These are phyloP conservation scores for Zhuliangozyma blackwelliae DNA, from an alignment of 1,139 yeast species.

Conservation along the genomic window DNA sequence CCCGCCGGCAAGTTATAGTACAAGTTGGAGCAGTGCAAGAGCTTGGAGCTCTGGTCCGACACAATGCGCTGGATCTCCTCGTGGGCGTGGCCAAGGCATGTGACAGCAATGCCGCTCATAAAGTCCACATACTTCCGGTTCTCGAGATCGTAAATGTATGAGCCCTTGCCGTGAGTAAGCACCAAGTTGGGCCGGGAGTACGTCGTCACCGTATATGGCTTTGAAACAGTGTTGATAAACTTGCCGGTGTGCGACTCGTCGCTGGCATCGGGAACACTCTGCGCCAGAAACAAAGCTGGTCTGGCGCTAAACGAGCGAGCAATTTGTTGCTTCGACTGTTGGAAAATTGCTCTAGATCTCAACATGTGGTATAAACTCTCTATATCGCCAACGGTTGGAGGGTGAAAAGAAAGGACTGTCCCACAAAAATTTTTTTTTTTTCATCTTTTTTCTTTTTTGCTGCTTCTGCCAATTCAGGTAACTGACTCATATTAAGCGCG, in stretches of 20 bases:
- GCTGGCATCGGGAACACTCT: constrained; percentile 11
- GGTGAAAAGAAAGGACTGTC: no score
- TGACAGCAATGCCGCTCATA: constrained; percentile 94
- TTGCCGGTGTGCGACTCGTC: constrained; percentile 26
- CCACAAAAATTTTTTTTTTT: no score
- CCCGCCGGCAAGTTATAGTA: constrained; percentile 85
- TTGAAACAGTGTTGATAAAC: constrained; percentile 32
- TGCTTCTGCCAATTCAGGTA: no score
- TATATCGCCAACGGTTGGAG: no score
- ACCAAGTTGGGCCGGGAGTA: constrained; percentile 76
- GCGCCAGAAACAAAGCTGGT: no score
- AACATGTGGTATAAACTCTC: no score
- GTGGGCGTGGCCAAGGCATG: constrained; percentile 87
- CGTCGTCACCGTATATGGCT: constrained; percentile 71
- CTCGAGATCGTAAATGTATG: constrained; percentile 72
- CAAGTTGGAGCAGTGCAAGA: constrained; percentile 82
- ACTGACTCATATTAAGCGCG: background rate
- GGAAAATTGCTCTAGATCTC: no score
- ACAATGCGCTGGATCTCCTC: constrained; percentile 67
- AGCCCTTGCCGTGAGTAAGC: constrained; percentile 68
- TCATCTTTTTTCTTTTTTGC: no score
- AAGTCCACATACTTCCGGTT: constrained; percentile 80
- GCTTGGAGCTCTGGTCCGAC: constrained; percentile 63
- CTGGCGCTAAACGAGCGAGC: no score
- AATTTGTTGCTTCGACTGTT: no score